Evolutionary conservation across 257 asterid genomes (phyloP).

Genomic region (Cordia subcordata): DNA sequence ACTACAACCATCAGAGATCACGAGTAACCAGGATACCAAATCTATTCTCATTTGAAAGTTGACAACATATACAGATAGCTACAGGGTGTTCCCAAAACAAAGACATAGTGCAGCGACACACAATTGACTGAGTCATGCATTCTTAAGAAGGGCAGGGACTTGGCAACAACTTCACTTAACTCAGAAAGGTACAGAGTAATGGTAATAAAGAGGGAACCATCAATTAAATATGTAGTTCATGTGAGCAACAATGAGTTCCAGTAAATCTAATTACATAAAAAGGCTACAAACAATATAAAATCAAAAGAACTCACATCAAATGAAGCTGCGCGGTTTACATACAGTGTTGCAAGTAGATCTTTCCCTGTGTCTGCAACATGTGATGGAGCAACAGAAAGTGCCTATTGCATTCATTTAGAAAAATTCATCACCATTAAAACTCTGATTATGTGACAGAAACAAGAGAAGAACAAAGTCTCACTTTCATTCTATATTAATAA

Average conservation of each 20-base stretch:
- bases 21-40: not conserved
- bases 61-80: too few species aligned
- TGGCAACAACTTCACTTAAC: too few species aligned
- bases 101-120: not conserved
- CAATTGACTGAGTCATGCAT: too few species aligned
- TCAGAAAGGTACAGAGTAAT: not conserved
- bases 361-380: constrained; percentile 48
- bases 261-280: not conserved
- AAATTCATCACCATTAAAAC: constrained; percentile 7
- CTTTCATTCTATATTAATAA: too few species aligned
- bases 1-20: not conserved
- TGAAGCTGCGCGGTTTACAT: constrained; percentile 85
- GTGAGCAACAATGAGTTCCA: too few species aligned
- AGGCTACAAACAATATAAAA: not conserved
- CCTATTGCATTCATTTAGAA: constrained; percentile 41
- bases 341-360: constrained; percentile 53
- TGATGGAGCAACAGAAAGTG: constrained; percentile 67
- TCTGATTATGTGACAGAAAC: constrained; percentile 1
- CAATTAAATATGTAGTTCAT: too few species aligned
- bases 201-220: not conserved
- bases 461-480: not conserved
- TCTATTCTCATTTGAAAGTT: not conserved
- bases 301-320: constrained; percentile 54
- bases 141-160: too few species aligned
- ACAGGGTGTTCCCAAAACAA: not conserved